Percentiles rank a stretch among this genome's conserved stretches.
phyloP scores from a whole-genome alignment of 2,329 filamentous ascomycete genomes.

The Cryphonectria parasitica region DNA sequence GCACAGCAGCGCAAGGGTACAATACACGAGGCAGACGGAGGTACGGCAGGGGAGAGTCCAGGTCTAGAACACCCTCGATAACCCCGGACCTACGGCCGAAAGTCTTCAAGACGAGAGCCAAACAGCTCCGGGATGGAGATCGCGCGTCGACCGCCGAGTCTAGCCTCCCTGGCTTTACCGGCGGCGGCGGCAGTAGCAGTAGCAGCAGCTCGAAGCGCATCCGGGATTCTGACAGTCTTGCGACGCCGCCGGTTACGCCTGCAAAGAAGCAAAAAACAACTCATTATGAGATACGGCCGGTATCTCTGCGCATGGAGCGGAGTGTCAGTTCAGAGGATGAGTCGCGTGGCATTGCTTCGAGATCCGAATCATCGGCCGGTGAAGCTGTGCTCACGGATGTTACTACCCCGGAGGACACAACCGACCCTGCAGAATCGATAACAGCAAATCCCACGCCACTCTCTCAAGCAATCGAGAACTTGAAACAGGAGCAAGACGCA shows the following conservation, averaged over 20 bases:
- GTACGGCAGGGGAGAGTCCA: conserved; percentile 53
- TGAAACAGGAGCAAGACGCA: conserved; percentile 41
- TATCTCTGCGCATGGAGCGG: conserved; percentile 39
- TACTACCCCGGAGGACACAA: conserved; percentile 55
- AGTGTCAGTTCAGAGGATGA: conserved; percentile 45
- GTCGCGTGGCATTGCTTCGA: conserved; percentile 36
- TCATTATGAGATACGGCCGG: conserved; percentile 37
- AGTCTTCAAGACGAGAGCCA: conserved; percentile 46
- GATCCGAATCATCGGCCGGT: conserved; percentile 40
- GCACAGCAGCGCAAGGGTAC: conserved; percentile 50
- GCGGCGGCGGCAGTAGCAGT: conserved; percentile 24
- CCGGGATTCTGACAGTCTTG: conserved; percentile 48
- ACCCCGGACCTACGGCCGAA: conserved; percentile 59
- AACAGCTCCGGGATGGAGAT: conserved; percentile 37
- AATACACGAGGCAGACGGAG: conserved; percentile 59
- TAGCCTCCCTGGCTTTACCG: conserved; percentile 34
- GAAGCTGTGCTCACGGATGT: conserved; percentile 46
- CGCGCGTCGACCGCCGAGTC: conserved; percentile 43
- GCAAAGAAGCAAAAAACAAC: conserved; percentile 52
- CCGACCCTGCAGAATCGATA: conserved; percentile 43
- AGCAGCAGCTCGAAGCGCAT: conserved; percentile 44
- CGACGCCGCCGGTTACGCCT: conserved; percentile 60
- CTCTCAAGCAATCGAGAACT: conserved; percentile 34
- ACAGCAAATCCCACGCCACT: conserved; percentile 41
- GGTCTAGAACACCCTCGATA: conserved; percentile 61